Conservation (phyloP, 2,329 filamentous ascomycete species). For the Cladosporium sp. region DNA sequence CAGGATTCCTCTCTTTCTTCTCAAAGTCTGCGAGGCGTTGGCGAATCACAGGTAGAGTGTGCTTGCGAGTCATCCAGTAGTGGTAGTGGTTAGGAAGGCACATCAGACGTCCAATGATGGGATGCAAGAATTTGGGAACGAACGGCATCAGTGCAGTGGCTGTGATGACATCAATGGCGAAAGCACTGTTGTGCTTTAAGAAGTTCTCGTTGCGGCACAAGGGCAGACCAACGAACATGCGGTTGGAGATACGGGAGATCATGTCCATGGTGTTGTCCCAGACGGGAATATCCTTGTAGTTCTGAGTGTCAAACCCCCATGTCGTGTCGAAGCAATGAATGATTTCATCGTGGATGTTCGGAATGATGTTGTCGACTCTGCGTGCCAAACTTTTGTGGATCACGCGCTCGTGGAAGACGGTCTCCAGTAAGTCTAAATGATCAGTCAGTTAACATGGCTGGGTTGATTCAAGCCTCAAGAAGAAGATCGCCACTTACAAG, state of each 20-base stretch:
- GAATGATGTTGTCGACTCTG: constrained; percentile 42
- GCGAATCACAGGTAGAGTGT: constrained; percentile 53
- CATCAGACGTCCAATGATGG: constrained; percentile 51
- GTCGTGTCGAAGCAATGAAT: constrained; percentile 36
- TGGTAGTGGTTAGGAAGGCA: constrained; percentile 51
- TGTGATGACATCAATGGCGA: constrained; percentile 52
- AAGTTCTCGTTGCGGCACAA: constrained; percentile 51
- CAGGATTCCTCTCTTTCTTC: constrained; percentile 47
- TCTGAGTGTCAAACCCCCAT: constrained; percentile 42
- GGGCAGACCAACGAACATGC: constrained; percentile 49
- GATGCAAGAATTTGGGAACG: constrained; percentile 53
- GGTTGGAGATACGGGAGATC: constrained; percentile 46
- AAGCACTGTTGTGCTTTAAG: constrained; percentile 51
- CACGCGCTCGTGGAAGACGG: constrained; percentile 46
- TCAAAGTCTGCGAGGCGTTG: constrained; percentile 52
- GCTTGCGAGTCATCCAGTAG: constrained; percentile 48
- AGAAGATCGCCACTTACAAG: constrained; percentile 9
- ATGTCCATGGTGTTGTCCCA: constrained; percentile 39
- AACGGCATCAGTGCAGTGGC: constrained; percentile 45
- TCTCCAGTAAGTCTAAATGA: constrained; percentile 38
- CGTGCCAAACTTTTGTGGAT: constrained; percentile 45
- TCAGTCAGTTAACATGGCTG: background rate
- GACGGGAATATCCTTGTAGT: constrained; percentile 40
- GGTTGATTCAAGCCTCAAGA: background rate
- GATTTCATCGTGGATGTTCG: constrained; percentile 44